Evolutionary conservation across 2,329 filamentous ascomycete species (phyloP), one percentile per base, ranked within the genome.

Genomic region (Colletotrichum sp.): DNA sequence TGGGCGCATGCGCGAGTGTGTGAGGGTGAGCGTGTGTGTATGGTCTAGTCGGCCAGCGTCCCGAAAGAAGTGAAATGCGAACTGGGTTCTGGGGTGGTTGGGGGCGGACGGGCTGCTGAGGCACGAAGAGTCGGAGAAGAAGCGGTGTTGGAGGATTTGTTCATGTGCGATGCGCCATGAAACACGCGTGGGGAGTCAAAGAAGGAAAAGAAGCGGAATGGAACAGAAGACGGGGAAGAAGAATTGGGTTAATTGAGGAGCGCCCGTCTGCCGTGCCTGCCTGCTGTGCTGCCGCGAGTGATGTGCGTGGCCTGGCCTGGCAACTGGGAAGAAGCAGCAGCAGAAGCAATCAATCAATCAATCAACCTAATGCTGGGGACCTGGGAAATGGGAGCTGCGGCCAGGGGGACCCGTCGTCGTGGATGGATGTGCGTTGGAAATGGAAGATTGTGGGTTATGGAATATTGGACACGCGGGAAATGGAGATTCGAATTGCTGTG

Each of bases 61-160:
- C 66, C 52, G 66, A 36, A 52, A 63, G 59, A 36, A 36, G 25
- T 64, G 68, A 52, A 52, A 71, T 64, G 39, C 39, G 34, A 30
- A 44, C 68, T 19, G 36, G 60, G 60, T 52, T 52, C 44, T 52
- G 44, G 59, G 28, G 28, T 22, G 22, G 25, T 19, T 34, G 36
- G 39, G 28, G 57, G 59, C 22, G 36, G 39, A 25, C 19, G 67
- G 68, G 57, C 57, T 70, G 34, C 48, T 72, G 72, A 75, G 28
- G 72, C 72, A 75, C 72, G 30, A 72, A 44, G 39, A 73, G 73
- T 75, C 57, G 34, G 73, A 72, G 73, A 68, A 73, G 68, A 36
- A 16, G 36, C 22, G 7, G 59, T 28, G 57, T 66, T 57, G 69
- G n/a, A 39, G 52, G 15, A 55, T 36, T 44, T 16, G 36, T 61